phyloP scores from a whole-genome alignment of 176 grass and related monocot genomes.

The Miscanthus lutarioriparius region DNA sequence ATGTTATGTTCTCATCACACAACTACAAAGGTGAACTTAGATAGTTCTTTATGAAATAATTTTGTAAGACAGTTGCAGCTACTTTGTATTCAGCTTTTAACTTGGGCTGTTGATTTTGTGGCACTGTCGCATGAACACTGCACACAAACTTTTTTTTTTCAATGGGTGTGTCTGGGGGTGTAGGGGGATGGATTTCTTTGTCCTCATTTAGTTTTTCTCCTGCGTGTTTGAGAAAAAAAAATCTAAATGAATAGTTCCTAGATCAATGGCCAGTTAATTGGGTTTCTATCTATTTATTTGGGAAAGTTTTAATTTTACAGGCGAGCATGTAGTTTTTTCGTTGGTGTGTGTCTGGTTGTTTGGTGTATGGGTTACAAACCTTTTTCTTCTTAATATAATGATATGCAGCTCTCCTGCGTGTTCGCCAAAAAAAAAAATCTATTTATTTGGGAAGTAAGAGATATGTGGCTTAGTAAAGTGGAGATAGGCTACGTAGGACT shows the following conservation, averaged over 20 bases:
- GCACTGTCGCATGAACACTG: not conserved
- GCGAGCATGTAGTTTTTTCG: too few relatives aligned
- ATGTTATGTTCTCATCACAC: not conserved
- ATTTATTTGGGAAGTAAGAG: not conserved
- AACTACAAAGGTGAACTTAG: conserved; percentile 5
- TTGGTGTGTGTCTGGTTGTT: too few relatives aligned
- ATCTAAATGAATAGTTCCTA: not conserved
- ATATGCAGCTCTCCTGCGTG: too few relatives aligned
- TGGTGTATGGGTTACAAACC: too few relatives aligned
- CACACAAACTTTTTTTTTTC: not conserved
- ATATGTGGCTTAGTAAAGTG: not conserved
- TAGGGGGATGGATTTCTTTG: not conserved
- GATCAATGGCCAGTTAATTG: not conserved
- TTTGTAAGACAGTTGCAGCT: not conserved
- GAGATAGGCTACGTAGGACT: not conserved
- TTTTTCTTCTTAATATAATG: too few relatives aligned
- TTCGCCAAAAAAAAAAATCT: too few relatives aligned
- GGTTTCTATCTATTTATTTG: not conserved
- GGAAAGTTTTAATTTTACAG: too few relatives aligned
- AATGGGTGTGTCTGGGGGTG: not conserved
- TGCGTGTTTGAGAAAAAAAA: not conserved
- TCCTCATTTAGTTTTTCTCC: not conserved
- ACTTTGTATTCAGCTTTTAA: not conserved
- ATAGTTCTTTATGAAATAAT: not conserved
- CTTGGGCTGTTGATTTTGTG: not conserved